Evolutionary conservation across 805 yeast species (phyloP).

Genomic region (Cyberlindnera euphorbiiphila): DNA sequence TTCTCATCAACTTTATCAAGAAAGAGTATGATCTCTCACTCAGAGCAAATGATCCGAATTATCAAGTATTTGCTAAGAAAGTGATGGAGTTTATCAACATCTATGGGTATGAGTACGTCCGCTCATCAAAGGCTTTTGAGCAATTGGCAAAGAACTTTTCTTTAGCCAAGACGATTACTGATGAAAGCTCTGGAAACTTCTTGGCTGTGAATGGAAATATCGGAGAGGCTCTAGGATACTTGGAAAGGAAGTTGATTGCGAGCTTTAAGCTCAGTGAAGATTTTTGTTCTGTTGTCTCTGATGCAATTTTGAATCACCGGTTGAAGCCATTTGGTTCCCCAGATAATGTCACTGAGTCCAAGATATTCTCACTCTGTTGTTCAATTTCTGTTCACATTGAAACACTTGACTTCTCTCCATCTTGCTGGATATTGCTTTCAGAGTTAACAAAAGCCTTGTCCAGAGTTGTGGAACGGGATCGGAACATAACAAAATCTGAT

Average conservation of each 20-base stretch:
- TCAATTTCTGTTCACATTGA: slow-evolving; percentile 21
- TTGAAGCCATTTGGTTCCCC: slow-evolving; percentile 8
- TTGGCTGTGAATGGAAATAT: slow-evolving; percentile 17
- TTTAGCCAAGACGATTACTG: slow-evolving; percentile 8
- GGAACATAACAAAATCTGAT: slow-evolving; percentile 16
- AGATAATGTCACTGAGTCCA: slow-evolving; percentile 16
- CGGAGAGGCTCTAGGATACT: slow-evolving; percentile 13
- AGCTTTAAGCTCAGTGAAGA: slow-evolving; percentile 10
- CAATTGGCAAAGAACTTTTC: slow-evolving; percentile 11
- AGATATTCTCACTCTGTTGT: slow-evolving; percentile 20
- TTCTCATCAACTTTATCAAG: slow-evolving; percentile 16
- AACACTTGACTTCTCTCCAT: slow-evolving; percentile 8
- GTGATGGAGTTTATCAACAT: slow-evolving; percentile 18
- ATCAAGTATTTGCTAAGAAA: slow-evolving; percentile 15
- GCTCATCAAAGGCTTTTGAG: slow-evolving; percentile 13
- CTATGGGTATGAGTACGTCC: slow-evolving; percentile 18
- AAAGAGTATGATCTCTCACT: slow-evolving; percentile 12
- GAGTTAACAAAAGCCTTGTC: slow-evolving; percentile 14
- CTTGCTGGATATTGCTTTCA: slow-evolving; percentile 20
- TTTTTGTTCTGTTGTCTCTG: slow-evolving; percentile 9
- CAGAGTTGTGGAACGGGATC: slow-evolving; percentile 12
- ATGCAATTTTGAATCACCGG: slow-evolving; percentile 6
- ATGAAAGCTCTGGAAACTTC: slow-evolving; percentile 9
- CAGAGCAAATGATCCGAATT: slow-evolving; percentile 4
- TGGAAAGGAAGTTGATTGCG: slow-evolving; percentile 15